These are phyloP conservation scores for Fusarium anthophilum DNA, from an alignment of 2,329 filamentous ascomycete genomes.

Conservation along the genomic window DNA sequence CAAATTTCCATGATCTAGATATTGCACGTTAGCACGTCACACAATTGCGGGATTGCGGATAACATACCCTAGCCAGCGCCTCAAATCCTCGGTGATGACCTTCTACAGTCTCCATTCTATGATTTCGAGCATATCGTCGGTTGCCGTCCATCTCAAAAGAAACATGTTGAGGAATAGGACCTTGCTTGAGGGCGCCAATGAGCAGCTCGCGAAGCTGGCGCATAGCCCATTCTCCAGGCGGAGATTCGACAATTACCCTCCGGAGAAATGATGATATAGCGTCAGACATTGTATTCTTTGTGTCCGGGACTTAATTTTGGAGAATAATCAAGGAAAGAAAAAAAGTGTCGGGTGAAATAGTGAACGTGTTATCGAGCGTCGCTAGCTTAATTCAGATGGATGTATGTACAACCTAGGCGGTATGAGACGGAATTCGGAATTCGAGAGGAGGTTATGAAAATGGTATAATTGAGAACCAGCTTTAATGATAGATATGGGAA, in stretches of 20 bases:
- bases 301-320: constrained; percentile 1
- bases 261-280: constrained; percentile 59
- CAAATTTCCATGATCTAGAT: constrained; percentile 90
- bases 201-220: constrained; percentile 82
- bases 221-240: constrained; percentile 90
- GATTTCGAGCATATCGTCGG: constrained; percentile 86
- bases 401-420: not conserved
- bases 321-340: constrained; percentile 15
- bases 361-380: constrained; percentile 29
- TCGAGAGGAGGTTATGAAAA: constrained; percentile 3
- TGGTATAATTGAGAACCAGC: not conserved
- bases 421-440: not conserved
- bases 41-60: constrained; percentile 51
- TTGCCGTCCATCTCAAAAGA: constrained; percentile 99
- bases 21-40: constrained; percentile 7
- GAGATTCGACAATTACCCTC: constrained; percentile 84
- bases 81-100: constrained; percentile 97
- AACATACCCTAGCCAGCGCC: constrained; percentile 81
- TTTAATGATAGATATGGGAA: constrained; percentile 18
- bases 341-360: constrained; percentile 19
- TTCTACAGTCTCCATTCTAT: constrained; percentile 95
- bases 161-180: constrained; percentile 91
- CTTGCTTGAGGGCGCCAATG: constrained; percentile 88
- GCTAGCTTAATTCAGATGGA: constrained; percentile 8
- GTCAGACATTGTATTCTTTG: constrained; percentile 58